Base-by-base conservation (phyloP, 805 yeast genomes). In the Candida stauntonica region DNA sequence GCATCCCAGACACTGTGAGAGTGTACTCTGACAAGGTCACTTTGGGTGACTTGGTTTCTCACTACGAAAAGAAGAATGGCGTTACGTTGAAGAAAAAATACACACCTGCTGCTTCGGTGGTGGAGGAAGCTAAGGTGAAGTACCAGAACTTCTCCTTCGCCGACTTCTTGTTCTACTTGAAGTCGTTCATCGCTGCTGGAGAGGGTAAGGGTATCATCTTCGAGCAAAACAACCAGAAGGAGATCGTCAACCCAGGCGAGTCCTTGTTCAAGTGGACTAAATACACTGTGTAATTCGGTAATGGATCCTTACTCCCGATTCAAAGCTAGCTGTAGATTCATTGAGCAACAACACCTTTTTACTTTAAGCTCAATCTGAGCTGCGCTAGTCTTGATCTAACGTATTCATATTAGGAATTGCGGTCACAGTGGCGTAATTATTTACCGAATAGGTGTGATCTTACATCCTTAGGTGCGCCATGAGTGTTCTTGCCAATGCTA, bases 231-330 rank as follows among this genome's bases (percentile, higher is more conserved):
- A 61, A 61, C 38, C 64, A 68, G 29, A 58, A 63, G 35, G 77
- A 72, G 50, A 44, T 67, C 18, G 57, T 73, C 40, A 72, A 73
- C 52, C 76, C 77, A 4, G 57, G 54, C 26, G 71, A 69, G 51
- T 54, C 62, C 2, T 40, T 63, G 26, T 72, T 68, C 65, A 68
- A 63, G 44, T 72, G 75, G 73, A 55, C 59, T 19, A 63, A 60
- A 40, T 66, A 42, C 31, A 24, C 19, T 12, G 35, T 42, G 31
- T 48, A 26, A 39, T 14, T 17, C 16, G 18, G 14, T n/a, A 17
- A 15, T 31, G 26, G 24, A 21, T 21, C 24, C 24, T 8, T 21
- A 7, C 7, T 21, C 24, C 11, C 7, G 24, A 21, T 21, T 21
- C 24, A 8, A 12, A 26, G 15, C n/a, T 12, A 26, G 28, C 8